phyloP scores from a whole-genome alignment of 306 rosid species.

The Gastrolobium bilobum region DNA sequence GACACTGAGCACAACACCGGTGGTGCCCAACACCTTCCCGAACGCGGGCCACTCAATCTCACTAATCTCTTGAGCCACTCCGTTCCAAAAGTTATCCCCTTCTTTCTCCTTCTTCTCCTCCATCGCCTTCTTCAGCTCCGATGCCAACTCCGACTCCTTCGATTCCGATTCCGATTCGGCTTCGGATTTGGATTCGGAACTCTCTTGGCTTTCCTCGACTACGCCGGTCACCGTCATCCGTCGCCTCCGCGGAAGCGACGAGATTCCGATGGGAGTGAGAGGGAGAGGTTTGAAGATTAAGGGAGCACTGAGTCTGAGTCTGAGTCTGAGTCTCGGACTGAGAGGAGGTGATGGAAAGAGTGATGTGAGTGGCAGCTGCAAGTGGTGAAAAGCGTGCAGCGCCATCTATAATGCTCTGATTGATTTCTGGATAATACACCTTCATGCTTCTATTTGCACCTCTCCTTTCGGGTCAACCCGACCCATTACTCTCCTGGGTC shows the following conservation, averaged over 20 bases:
- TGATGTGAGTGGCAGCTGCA: slow-evolving; percentile 35
- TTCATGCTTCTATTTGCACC: no score
- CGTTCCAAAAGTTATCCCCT: slow-evolving; percentile 60
- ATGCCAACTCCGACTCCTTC: slow-evolving; percentile 59
- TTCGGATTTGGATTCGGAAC: slow-evolving; percentile 55
- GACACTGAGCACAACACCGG: slow-evolving; percentile 81
- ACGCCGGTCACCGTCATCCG: slow-evolving; percentile 44
- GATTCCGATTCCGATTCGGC: neutral
- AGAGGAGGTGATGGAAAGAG: neutral
- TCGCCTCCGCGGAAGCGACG: neutral
- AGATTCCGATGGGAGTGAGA: slow-evolving; percentile 31
- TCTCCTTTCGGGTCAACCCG: no score
- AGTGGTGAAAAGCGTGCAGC: slow-evolving; percentile 39
- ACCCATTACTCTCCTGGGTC: no score
- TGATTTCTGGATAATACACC: slow-evolving; percentile 38
- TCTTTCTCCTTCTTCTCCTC: slow-evolving; percentile 69
- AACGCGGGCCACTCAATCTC: slow-evolving; percentile 94
- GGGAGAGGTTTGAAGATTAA: slow-evolving; percentile 13
- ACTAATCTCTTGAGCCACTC: slow-evolving; percentile 78
- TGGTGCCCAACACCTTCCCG: slow-evolving; percentile 88
- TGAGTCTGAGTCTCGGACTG: neutral
- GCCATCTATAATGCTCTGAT: neutral
- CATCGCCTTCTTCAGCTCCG: slow-evolving; percentile 83
- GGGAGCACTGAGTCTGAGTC: neutral
- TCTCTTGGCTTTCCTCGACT: slow-evolving; percentile 69